Evolutionary conservation across 2,329 filamentous ascomycete species (phyloP), one percentile per base, ranked within the genome.

Genomic region (Alternaria triticimaculans): DNA sequence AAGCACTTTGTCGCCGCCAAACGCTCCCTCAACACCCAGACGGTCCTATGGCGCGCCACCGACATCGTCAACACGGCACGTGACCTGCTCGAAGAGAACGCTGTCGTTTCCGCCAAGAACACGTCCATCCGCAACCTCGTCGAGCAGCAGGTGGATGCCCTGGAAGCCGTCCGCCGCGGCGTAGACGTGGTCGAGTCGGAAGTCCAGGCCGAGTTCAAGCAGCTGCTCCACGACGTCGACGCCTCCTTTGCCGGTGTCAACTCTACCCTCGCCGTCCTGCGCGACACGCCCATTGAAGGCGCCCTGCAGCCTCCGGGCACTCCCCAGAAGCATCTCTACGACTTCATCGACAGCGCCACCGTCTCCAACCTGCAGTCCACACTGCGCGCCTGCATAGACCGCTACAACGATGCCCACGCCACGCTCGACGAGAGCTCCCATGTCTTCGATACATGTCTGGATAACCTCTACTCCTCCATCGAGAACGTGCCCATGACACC

Each of bases 1-100:
- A 87, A 89, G 57, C 90, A 97, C 81, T 90, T 97, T 37, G 88
- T 97, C 44, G 90, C 91, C 28, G 92, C 95, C 9, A 97, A 97
- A 78, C 89, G 93, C 48, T 94, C 94, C 1, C 87, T 98, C 5
- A 92, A 92, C 15, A 93, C 93, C 11, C 94, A 96, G 78, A 88
- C 86, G 45, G 89, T 92, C 64, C 93, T 97, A 55, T 90, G 92
- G 77, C 92, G 92, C 63, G 94, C 94, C 68, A 94, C 96, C 76
- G 92, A 96, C 74, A 89, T 97, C 60, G 91, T 96, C 48, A 93
- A 88, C 20, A 85, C 88, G 14, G 93, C 94, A 5, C 90, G 93
- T 33, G 83, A 86, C 30, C 87, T 92, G 33, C 85, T 97, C 68
- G 92, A 97, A 76, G 91, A 96, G 70, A 90, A 90, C 51, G 90